Conservation (phyloP, 345 rosid species). For the Lepidium sativum region DNA sequence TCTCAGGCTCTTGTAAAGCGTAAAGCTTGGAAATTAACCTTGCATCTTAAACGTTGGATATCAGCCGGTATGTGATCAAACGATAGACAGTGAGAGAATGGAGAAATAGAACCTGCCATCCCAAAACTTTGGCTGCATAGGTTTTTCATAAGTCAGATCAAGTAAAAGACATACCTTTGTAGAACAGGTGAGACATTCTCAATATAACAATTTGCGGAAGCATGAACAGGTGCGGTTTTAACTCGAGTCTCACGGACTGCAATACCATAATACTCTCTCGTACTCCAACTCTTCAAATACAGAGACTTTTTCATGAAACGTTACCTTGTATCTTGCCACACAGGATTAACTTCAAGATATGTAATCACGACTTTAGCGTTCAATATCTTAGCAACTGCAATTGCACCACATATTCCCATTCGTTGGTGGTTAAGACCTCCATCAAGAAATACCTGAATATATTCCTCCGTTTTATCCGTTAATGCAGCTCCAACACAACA, state of each 20-base stretch:
- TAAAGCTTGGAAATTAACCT: conserved; percentile 85
- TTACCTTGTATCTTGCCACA: conserved; percentile 97
- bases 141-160: background rate
- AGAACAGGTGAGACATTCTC: conserved; percentile 84
- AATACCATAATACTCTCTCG: conserved; percentile 79
- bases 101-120: conserved; percentile 83
- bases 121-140: conserved; percentile 22
- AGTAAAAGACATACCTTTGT: conserved; percentile 39
- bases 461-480: conserved; percentile 51
- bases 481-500: conserved; percentile 39
- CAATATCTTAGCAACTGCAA: conserved; percentile 85
- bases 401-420: conserved; percentile 98
- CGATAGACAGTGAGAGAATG: conserved; percentile 88
- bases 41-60: conserved; percentile 79
- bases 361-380: conserved; percentile 91
- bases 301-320: background rate
- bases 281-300: conserved; percentile 45
- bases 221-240: conserved; percentile 92
- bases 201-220: conserved; percentile 78
- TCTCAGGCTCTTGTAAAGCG: conserved; percentile 44
- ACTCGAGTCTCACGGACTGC: conserved; percentile 73
- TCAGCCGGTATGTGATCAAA: conserved; percentile 73
- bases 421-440: conserved; percentile 98
- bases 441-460: conserved; percentile 87
- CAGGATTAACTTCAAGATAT: conserved; percentile 79